Base-by-base conservation (phyloP, 257 asterid genomes). In the Nicotiana otophora region DNA sequence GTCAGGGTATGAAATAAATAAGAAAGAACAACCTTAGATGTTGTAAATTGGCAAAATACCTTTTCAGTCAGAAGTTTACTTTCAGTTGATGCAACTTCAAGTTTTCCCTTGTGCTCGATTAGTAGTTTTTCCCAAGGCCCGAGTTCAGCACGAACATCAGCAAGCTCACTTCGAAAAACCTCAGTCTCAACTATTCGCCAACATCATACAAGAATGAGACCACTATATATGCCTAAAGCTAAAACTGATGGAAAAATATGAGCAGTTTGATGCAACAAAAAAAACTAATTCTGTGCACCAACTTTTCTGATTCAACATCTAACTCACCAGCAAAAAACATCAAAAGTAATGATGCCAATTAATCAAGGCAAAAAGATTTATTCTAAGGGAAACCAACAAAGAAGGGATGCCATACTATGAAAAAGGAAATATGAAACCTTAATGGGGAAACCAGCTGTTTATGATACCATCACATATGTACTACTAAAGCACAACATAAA, bases 111-210 rank as follows among this genome's bases (percentile, higher is more conserved):
- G 69, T 93, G 95, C 85, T 93, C 97, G 85, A 94, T 93, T 90
- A 96, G 84, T 85, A 93, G 89, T 78, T 90, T 93, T 85, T 96
- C 99, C 99, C 99, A 96, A 16, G 99, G 99, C 89, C 93, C 96
- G 81, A 96, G 89, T 88, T 94, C 91, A 46, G 92, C 79, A 77
- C 99, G 98, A 82, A 94, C 96, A 70, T 74, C 92, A 85, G 97
- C 91, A 86, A 96, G 98, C 90, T 96, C 97, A 76, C 78, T 69
- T 61, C 94, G 90, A 82, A 93, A 91, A 77, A 84, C 88, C 90
- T 96, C 98, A 4, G 97, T 93, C 88, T 94, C 98, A 90, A 77
- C 98, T 96, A 91, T 86, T 85, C 80, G 83, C 76, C 68, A 82
- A 79, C 65, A 72, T 78, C 81, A 62, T 30, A 55, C 77, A 83